A percentile compares a stretch with the other conserved stretches of the same genome.
These are phyloP conservation scores for Basipetospora chlamydospora DNA, from an alignment of 2,329 filamentous ascomycete species.

Conservation along the genomic window DNA sequence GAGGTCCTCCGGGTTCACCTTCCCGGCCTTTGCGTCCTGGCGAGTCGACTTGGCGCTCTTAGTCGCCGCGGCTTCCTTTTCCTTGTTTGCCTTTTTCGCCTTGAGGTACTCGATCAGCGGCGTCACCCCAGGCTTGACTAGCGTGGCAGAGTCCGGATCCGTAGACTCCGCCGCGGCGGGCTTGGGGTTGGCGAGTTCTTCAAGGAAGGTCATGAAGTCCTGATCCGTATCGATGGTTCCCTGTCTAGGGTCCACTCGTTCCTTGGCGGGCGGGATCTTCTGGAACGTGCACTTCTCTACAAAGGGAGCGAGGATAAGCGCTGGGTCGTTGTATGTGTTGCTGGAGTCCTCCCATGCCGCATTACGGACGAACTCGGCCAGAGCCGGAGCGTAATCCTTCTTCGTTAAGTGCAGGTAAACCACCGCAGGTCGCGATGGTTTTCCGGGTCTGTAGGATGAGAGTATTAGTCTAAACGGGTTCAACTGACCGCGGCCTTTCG, in stretches of 20 bases:
- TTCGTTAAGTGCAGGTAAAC: conserved; percentile 74
- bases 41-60: conserved; percentile 41
- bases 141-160: conserved; percentile 24
- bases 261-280: conserved; percentile 61
- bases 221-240: conserved; percentile 94
- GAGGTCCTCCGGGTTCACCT: conserved; percentile 35
- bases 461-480: too few relatives aligned
- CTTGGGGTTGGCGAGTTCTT: conserved; percentile 57
- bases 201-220: conserved; percentile 88
- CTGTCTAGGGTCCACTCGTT: conserved; percentile 67
- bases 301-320: conserved; percentile 62
- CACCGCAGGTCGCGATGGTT: conserved; percentile 66
- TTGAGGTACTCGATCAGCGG: conserved; percentile 80
- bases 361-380: conserved; percentile 57
- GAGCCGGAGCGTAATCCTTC: conserved; percentile 47
- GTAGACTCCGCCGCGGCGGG: conserved; percentile 33
- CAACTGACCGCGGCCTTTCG: too few relatives aligned
- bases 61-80: conserved; percentile 36
- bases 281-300: conserved; percentile 76
- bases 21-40: conserved; percentile 41
- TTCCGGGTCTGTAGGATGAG: conserved; percentile 51
- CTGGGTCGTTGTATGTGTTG: conserved; percentile 55
- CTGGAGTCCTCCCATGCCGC: conserved; percentile 69
- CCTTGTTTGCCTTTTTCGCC: conserved; percentile 75
- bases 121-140: conserved; percentile 31